Evolutionary conservation across 1,284 basidiomycete genomes (phyloP).

Genomic region (Coniferiporia sulphurascens): DNA sequence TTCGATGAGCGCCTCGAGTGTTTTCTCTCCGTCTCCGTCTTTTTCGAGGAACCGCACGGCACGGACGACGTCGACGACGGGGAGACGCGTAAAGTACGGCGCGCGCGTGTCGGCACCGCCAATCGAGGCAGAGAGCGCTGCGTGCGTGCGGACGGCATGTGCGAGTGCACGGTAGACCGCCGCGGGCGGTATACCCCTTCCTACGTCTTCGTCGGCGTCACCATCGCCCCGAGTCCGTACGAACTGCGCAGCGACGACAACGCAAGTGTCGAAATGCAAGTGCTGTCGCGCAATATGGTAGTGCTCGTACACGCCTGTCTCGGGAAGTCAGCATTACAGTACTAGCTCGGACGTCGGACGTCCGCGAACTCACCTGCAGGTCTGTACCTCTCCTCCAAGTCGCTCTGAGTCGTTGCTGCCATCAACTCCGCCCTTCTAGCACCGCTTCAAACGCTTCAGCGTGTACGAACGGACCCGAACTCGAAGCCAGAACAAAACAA

Average conservation of each 20-base stretch:
- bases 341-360: neutral
- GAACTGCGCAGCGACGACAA: constrained; percentile 31
- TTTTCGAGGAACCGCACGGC: constrained; percentile 29
- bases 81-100: constrained; percentile 27
- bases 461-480: too few species aligned
- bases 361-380: neutral
- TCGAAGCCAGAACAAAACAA: too few species aligned
- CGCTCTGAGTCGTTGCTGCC: too few species aligned
- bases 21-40: constrained; percentile 5
- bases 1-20: neutral
- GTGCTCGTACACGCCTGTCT: constrained; percentile 30
- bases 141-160: constrained; percentile 26
- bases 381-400: too few species aligned
- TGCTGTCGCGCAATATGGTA: constrained; percentile 31
- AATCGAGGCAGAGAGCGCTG: constrained; percentile 28
- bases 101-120: constrained; percentile 11
- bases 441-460: too few species aligned
- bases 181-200: constrained; percentile 9
- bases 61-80: constrained; percentile 28
- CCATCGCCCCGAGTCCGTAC: neutral
- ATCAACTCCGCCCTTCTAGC: too few species aligned
- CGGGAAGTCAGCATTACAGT: neutral
- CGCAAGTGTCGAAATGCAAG: constrained; percentile 31
- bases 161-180: constrained; percentile 31
- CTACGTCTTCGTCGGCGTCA: constrained; percentile 10